Percentiles rank a stretch among this genome's conserved stretches.
Evolutionary conservation across 306 rosid genomes (phyloP).

Genomic region (Mimosa bimucronata): DNA sequence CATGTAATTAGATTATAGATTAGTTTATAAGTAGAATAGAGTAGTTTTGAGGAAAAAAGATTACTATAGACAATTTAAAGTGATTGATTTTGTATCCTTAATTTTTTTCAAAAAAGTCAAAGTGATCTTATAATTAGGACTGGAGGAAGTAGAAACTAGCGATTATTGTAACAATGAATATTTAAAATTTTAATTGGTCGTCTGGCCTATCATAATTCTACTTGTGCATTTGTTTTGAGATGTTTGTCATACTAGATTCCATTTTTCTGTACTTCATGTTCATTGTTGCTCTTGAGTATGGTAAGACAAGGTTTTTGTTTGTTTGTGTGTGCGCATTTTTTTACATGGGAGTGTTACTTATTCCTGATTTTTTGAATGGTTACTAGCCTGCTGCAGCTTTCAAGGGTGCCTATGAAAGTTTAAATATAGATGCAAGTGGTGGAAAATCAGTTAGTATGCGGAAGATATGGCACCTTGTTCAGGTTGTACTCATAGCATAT

Average conservation of each 20-base stretch:
- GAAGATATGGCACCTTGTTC: slow-evolving; percentile 97
- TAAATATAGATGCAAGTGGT: slow-evolving; percentile 73
- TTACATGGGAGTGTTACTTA: slow-evolving; percentile 11
- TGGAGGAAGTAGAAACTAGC: background rate
- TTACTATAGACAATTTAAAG: no score
- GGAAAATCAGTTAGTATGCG: slow-evolving; percentile 92
- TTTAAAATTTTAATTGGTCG: slow-evolving; percentile 19
- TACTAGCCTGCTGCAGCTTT: slow-evolving; percentile 80
- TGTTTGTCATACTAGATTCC: slow-evolving; percentile 27
- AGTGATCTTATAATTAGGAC: no score
- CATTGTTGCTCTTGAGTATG: slow-evolving; percentile 2
- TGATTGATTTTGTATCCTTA: no score
- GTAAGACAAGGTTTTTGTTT: background rate
- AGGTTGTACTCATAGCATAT: slow-evolving; percentile 54
- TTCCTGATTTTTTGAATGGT: slow-evolving; percentile 28
- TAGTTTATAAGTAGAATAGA: no score
- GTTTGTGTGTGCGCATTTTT: slow-evolving; percentile 2
- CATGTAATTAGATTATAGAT: no score
- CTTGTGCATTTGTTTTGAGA: slow-evolving; percentile 5
- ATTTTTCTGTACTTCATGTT: background rate
- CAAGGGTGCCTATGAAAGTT: slow-evolving; percentile 83
- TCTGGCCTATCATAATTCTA: slow-evolving; percentile 21
- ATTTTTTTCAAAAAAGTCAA: no score
- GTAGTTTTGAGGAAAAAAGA: no score
- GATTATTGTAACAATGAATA: slow-evolving; percentile 19